These are phyloP conservation scores for Escallonia herrerae DNA, from an alignment of 129 eudicot genomes.

Conservation along the genomic window DNA sequence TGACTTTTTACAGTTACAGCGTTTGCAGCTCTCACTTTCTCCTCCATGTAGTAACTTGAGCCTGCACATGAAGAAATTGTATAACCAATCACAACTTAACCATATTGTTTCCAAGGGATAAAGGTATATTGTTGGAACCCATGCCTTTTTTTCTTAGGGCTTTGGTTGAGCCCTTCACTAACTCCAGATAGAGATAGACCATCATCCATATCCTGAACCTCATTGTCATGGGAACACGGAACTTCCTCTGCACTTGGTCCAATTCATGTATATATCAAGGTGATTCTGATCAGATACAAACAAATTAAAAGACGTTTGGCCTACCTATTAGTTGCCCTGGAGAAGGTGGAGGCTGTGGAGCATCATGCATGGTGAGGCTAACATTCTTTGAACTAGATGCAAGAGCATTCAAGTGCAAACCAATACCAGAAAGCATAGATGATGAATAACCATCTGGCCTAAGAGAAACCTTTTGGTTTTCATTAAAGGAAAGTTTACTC, in stretches of 20 bases:
- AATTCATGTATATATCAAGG: conserved; percentile 18
- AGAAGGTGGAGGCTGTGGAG: conserved; percentile 25
- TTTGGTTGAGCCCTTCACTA: conserved; percentile 51
- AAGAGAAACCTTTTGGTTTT: conserved; percentile 27
- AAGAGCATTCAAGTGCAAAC: conserved; percentile 81
- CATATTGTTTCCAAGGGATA: not conserved
- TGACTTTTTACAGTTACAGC: conserved; percentile 94
- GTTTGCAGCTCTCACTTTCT: conserved; percentile 73
- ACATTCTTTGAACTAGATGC: conserved; percentile 56
- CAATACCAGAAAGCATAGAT: conserved; percentile 62
- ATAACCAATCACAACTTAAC: not conserved
- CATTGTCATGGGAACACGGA: conserved; percentile 27
- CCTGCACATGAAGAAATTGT: conserved; percentile 27
- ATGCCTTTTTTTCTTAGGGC: conserved; percentile 85
- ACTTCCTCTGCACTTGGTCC: not conserved
- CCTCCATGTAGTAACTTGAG: conserved; percentile 48
- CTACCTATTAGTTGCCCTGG: conserved; percentile 32
- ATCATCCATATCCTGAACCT: conserved; percentile 35
- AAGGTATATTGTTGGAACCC: not conserved
- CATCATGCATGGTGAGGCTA: conserved; percentile 46
- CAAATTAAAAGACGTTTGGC: conserved; percentile 37
- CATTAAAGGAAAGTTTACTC: conserved; percentile 21
- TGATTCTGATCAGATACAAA: conserved; percentile 32
- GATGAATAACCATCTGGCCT: conserved; percentile 48
- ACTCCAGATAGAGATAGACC: conserved; percentile 30